Base-by-base conservation (phyloP, 2,329 filamentous ascomycete genomes). In the Neopestalotiopsis sp. region DNA sequence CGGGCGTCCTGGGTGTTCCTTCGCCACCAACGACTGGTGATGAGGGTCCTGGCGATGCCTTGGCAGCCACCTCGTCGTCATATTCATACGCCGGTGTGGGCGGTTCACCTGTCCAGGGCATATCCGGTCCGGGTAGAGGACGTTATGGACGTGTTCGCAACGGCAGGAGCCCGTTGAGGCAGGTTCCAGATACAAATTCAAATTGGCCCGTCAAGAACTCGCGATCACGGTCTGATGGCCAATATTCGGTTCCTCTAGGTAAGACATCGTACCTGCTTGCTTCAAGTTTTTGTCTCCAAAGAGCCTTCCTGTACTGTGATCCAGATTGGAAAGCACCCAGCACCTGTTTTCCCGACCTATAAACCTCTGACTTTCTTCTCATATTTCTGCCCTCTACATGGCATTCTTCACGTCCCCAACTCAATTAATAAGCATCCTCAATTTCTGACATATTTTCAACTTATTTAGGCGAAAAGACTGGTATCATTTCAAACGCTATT, bases 401-500 rank as follows among this genome's bases (percentile, higher is more conserved):
- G 7, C n/a, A 10, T n/a, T 17, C n/a, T 52, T 3, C n/a, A 24
- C 45, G 6, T 9, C n/a, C 20, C 17, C 9, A 9, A 10, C 17
- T 24, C 10, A 7, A 10, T 7, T 52, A 52, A n/a, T 20, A n/a
- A 10, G 14, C 45, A 52, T 14, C 17, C n/a, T 52, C 45, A 52
- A 52, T 4, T 52, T 34, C 61, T 49, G n/a, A 45, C 32, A 20
- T 28, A 17, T 17, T 17, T 59, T 45, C 12, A n/a, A 49, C 28
- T 68, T 45, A 28, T 45, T 66, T 73, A 79, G 79, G 73, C 73
- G 89, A 92, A 81, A 82, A 82, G 67, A 80, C 82, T 12, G 94
- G 95, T 67, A 97, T 98, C 77, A 98, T 98, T 72, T 97, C 94
- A 32, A 92, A 89, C 74, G 95, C 95, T 61, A 98, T 97, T 76